These are phyloP conservation scores for Parascedosporium putredinis DNA, from an alignment of 2,329 filamentous ascomycete species.

Conservation along the genomic window DNA sequence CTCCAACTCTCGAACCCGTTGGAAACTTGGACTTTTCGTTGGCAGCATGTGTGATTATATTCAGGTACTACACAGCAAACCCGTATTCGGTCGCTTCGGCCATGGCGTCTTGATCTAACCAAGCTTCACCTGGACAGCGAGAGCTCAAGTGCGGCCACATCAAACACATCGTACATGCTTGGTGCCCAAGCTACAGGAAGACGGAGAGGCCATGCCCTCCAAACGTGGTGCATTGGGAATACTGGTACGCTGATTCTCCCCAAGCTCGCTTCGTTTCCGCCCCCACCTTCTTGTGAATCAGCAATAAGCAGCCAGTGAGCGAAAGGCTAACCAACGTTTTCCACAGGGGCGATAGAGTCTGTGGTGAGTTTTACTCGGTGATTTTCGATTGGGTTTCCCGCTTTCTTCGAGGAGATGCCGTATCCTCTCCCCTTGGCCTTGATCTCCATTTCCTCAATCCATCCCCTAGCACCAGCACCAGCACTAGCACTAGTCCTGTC, in stretches of 20 bases:
- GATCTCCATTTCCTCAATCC: no score
- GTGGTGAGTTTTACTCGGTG: constrained; percentile 9
- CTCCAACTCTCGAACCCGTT: no score
- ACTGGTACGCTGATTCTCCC: constrained; percentile 1
- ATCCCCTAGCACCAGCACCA: no score
- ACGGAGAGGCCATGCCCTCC: constrained; percentile 7
- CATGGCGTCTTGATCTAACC: not conserved
- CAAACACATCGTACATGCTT: constrained; percentile 8
- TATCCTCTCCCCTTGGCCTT: no score
- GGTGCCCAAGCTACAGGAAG: constrained; percentile 8
- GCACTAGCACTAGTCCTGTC: no score
- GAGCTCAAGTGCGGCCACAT: constrained; percentile 8
- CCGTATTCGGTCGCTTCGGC: not conserved
- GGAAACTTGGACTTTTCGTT: no score
- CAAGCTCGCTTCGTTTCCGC: no score
- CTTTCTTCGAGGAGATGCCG: no score
- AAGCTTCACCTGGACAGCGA: not conserved
- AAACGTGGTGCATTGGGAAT: constrained; percentile 8
- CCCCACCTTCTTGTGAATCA: not conserved
- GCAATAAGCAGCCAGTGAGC: not conserved
- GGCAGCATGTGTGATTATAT: constrained; percentile 9
- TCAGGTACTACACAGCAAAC: not conserved
- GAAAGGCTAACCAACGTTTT: not conserved
- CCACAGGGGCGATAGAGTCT: constrained; percentile 6
- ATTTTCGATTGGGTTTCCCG: no score